Base-by-base conservation (phyloP, 306 rosid species). In the Begonia fuchsioides region DNA sequence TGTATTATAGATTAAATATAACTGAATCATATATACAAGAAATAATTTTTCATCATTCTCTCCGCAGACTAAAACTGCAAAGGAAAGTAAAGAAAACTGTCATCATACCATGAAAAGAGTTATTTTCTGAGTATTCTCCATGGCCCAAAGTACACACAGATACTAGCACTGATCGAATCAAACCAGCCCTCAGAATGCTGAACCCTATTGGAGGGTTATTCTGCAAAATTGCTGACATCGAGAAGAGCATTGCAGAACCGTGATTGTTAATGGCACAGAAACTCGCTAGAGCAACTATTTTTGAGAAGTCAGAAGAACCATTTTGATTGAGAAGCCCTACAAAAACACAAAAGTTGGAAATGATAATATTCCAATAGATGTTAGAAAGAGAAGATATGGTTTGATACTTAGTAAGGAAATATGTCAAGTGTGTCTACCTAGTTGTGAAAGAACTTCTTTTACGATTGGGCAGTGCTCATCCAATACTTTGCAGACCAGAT, bases 231-330 rank as follows among this genome's bases (percentile, higher is more conserved):
- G 93, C 94, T 16, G 98, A 92, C 78, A 85, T 85, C 18, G 98
- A 92, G 73, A 79, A 85, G 46, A 85, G 76, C 93, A 79, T 77
- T 61, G 82, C 83, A 69, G 75, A 85, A 52, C 98, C 98, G 53
- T 79, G 87, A 73, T 85, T 82, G 64, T 92, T 94, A 71, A 92
- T 77, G 39, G 98, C 72, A 80, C 98, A 85, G 72, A 82, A 85
- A 81, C 94, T 79, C 54, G 81, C 94, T 50, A 92, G 96, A 57
- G 82, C 52, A 59, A 94, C 79, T 71, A 92, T 78, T 77, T 92
- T 81, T 80, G 77, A 71, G 74, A 92, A 92, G 51, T 92, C 96
- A 87, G 92, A 71, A 50, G 83, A 78, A 72, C 85, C 79, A 68
- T 67, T 85, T 69, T 75, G 68, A 54, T 70, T 69, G 58, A 86